Evolutionary conservation across 106 monocot species (phyloP).

Genomic region (Xerophyta viscosa): DNA sequence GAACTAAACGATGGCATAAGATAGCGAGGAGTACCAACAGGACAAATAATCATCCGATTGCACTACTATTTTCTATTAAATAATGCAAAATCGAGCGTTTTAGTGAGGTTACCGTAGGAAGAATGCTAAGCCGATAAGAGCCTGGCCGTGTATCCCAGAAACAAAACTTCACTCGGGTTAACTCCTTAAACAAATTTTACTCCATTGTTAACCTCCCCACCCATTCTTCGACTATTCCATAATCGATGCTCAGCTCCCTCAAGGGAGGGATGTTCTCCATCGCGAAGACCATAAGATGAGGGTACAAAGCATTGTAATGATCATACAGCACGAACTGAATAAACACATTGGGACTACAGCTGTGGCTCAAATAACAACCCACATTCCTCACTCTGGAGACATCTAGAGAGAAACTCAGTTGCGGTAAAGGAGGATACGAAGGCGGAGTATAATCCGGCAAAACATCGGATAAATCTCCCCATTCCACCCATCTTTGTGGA

Average conservation of each 20-base stretch:
- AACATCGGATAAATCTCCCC: slow-evolving; percentile 87
- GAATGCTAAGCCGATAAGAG: slow-evolving; percentile 6
- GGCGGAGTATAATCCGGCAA: slow-evolving; percentile 39
- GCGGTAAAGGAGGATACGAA: slow-evolving; percentile 27
- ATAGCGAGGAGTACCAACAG: too few species aligned
- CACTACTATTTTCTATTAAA: too few species aligned
- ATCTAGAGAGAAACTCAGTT: slow-evolving; percentile 59
- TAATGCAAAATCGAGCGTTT: too few species aligned
- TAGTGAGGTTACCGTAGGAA: slow-evolving; percentile 1
- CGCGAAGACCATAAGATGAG: slow-evolving; percentile 91
- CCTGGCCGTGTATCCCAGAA: slow-evolving; percentile 7
- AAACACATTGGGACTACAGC: slow-evolving; percentile 84
- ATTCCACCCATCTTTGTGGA: slow-evolving; percentile 77
- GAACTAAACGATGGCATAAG: too few species aligned
- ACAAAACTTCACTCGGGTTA: background rate
- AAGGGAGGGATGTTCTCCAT: slow-evolving; percentile 90
- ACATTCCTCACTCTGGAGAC: slow-evolving; percentile 81
- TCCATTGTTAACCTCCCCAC: slow-evolving; percentile 48
- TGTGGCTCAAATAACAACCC: slow-evolving; percentile 88
- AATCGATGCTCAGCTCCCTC: slow-evolving; percentile 93
- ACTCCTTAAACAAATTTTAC: slow-evolving; percentile 1
- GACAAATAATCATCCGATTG: too few species aligned
- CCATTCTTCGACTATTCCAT: slow-evolving; percentile 68
- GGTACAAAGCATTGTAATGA: slow-evolving; percentile 60
- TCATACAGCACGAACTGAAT: slow-evolving; percentile 81